Conservation (phyloP, 2,329 filamentous ascomycete genomes). For the Dothistroma pini region DNA sequence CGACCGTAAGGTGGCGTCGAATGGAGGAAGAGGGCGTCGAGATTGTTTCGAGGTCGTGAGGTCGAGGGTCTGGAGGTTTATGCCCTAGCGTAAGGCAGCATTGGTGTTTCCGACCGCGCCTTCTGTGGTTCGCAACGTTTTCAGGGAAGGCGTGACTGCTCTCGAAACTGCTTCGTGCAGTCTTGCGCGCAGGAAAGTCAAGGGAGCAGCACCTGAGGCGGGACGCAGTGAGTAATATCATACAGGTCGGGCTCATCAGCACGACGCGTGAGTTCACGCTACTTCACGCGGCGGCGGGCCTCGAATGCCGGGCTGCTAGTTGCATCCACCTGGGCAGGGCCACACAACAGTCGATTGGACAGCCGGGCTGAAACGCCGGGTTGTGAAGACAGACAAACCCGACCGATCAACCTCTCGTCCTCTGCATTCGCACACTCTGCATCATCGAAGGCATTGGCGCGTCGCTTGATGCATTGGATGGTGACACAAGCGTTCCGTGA, state of each 20-base stretch:
- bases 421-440: not conserved
- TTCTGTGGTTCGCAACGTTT: not conserved
- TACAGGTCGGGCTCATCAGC: not conserved
- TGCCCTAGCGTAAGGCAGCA: not conserved
- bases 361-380: not conserved
- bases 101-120: not conserved
- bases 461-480: not conserved
- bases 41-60: not conserved
- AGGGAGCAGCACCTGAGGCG: not conserved
- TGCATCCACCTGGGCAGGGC: not conserved
- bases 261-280: not conserved
- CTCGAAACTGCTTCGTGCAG: not conserved
- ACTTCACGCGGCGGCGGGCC: not conserved
- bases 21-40: not conserved
- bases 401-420: not conserved
- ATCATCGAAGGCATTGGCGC: not conserved
- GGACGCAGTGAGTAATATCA: not conserved
- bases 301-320: not conserved
- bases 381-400: not conserved
- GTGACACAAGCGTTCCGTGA: not conserved
- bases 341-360: not conserved
- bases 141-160: not conserved
- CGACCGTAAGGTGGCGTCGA: not conserved
- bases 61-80: not conserved
- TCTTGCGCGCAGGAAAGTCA: not conserved